Base-by-base conservation (phyloP, 352 stramenopile species). In the Phytopythium sindhum region DNA sequence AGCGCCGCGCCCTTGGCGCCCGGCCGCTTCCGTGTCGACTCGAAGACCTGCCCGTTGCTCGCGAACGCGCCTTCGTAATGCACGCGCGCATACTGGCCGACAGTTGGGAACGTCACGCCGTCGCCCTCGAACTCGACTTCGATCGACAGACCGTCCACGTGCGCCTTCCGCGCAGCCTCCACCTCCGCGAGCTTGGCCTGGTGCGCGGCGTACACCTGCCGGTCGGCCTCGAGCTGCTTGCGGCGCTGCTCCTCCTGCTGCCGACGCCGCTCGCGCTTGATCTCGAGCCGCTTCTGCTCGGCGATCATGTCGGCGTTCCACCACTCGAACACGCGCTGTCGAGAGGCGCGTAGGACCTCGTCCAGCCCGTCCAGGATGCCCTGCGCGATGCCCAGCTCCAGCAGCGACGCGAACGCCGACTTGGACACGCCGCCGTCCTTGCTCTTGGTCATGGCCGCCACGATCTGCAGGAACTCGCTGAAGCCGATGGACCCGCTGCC, bases 391-490 rank as follows among this genome's bases (percentile, higher is more conserved):
- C 84, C 80, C 26, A 90, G 21, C 39, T 76, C 66, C 51, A 93
- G 59, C 19, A 91, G 58, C 23, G 69, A 54, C 0, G 78, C 84
- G 52, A 93, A 89, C 3, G 67, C 75, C 21, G 77, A 70, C 24
- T 68, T 77, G 33, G 64, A 64, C 17, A 4, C 28, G 1, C 47
- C 62, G 5, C 53, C 61, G 15, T 74, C 69, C 11, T 70, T 68
- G 28, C 70, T 68, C 51, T 83, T 79, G 45, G 73, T 78, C 79
- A 91, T 89, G 35, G 28, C 71, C 14, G 78, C 72, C 21, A 91
- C 74, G 50, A 91, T 86, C 62, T 88, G 75, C 42, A 89, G 57
- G 64, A 91, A 91, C 68, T 89, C 79, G 61, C 84, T 87, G 58
- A 89, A 91, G 52, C 80, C 77, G 53, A 93, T 90, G 0, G 72